These are phyloP conservation scores for Daldinia concentrica DNA, from an alignment of 495 filamentous ascomycete species.

Conservation along the genomic window DNA sequence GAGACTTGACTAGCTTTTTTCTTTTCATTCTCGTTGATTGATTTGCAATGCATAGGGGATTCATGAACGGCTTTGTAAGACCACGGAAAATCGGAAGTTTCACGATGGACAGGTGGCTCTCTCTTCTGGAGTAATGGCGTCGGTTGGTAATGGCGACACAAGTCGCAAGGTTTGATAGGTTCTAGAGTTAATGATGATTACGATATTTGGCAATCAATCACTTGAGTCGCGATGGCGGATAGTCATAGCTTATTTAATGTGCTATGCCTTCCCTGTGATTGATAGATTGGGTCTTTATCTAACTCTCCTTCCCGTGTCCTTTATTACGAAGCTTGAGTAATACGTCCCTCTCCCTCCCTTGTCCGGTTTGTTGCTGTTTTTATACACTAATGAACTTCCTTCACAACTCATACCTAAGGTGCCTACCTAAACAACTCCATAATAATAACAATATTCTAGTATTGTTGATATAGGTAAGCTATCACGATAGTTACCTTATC, in stretches of 20 bases:
- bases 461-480: neutral
- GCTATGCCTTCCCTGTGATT: neutral
- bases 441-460: neutral
- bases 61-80: constrained; percentile 17
- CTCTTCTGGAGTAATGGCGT: constrained; percentile 13
- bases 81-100: constrained; percentile 6
- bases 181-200: constrained; percentile 33
- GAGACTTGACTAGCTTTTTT: constrained; percentile 1
- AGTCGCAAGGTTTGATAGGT: constrained; percentile 16
- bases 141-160: neutral
- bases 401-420: neutral
- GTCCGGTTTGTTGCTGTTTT: neutral
- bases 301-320: neutral
- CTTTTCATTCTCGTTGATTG: constrained; percentile 1
- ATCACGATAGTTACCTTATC: neutral
- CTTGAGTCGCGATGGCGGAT: neutral
- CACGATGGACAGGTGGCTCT: constrained; percentile 12
- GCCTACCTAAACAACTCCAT: neutral
- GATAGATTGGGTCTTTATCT: neutral
- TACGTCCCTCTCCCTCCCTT: neutral
- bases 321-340: neutral
- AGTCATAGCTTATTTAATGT: neutral
- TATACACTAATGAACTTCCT: neutral
- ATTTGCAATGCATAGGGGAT: constrained; percentile 23
- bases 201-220: constrained; percentile 13